phyloP scores from a whole-genome alignment of 345 rosid genomes.

The Microthlaspi erraticum region DNA sequence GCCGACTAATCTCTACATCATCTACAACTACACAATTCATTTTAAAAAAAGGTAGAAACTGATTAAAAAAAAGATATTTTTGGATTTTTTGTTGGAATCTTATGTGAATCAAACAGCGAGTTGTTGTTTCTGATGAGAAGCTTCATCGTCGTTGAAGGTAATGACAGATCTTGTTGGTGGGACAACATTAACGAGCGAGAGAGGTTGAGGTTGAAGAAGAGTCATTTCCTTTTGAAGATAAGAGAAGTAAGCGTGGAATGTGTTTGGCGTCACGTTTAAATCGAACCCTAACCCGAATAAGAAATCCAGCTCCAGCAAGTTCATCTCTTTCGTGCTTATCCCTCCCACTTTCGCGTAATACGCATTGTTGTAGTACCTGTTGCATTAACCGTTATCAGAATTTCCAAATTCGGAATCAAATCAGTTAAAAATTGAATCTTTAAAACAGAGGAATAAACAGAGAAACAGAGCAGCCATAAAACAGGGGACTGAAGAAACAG shows the following conservation, averaged over 20 bases:
- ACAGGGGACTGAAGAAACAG: constrained; percentile 22
- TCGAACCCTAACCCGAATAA: constrained; percentile 81
- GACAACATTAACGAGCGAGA: constrained; percentile 34
- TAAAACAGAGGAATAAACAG: constrained; percentile 9
- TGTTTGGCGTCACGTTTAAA: constrained; percentile 77
- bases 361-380: constrained; percentile 80
- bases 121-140: constrained; percentile 69
- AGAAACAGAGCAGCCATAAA: constrained; percentile 21
- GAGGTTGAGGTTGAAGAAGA: constrained; percentile 59
- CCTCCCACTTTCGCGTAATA: constrained; percentile 95
- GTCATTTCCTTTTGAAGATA: constrained; percentile 73
- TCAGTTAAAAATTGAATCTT: constrained; percentile 17
- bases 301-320: constrained; percentile 82
- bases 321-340: constrained; percentile 85
- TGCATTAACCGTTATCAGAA: constrained; percentile 36
- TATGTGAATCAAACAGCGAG: constrained; percentile 56
- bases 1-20: constrained; percentile 46
- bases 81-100: constrained; percentile 41
- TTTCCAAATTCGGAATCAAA: background rate
- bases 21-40: constrained; percentile 47
- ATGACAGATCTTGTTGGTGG: constrained; percentile 50
- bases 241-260: constrained; percentile 70
- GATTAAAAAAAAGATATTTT: constrained; percentile 2
- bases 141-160: constrained; percentile 70
- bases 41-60: background rate